Evolutionary conservation across 306 rosid genomes (phyloP).

Genomic region (Pyrus communis): DNA sequence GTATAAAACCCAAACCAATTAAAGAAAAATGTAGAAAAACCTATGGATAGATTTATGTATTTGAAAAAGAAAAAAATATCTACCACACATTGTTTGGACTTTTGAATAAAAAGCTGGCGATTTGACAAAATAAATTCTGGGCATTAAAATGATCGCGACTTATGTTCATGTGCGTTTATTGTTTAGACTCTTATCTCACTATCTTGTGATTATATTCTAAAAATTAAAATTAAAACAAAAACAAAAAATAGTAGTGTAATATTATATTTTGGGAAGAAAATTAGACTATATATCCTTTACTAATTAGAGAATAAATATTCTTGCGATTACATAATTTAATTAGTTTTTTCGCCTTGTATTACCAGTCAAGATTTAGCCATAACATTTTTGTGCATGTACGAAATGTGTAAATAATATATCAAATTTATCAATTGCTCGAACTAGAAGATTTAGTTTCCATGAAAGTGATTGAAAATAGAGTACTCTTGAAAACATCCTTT

Average conservation of each 20-base stretch:
- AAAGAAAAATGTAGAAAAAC: too few species aligned
- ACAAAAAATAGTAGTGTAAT: too few species aligned
- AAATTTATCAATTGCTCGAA: too few species aligned
- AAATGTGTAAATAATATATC: not conserved
- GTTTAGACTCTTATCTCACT: not conserved
- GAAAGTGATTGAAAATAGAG: not conserved
- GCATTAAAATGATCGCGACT: not conserved
- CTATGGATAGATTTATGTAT: not conserved
- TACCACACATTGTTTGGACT: not conserved
- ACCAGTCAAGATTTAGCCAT: not conserved
- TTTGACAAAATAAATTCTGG: not conserved
- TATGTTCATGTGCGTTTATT: not conserved
- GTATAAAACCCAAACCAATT: too few species aligned
- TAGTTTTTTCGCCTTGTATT: not conserved
- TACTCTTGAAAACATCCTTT: not conserved
- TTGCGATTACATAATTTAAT: not conserved
- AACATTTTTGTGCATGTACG: not conserved
- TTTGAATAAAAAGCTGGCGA: not conserved
- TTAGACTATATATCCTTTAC: not conserved
- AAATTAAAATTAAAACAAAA: too few species aligned
- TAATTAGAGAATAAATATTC: not conserved
- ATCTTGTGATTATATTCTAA: not conserved
- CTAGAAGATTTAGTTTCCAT: not conserved
- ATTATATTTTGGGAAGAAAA: not conserved
- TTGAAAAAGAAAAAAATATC: too few species aligned